A percentile compares a stretch with the other conserved stretches of the same genome.
phyloP scores from a whole-genome alignment of 2,329 filamentous ascomycete genomes.

The Penicillium sp. region DNA sequence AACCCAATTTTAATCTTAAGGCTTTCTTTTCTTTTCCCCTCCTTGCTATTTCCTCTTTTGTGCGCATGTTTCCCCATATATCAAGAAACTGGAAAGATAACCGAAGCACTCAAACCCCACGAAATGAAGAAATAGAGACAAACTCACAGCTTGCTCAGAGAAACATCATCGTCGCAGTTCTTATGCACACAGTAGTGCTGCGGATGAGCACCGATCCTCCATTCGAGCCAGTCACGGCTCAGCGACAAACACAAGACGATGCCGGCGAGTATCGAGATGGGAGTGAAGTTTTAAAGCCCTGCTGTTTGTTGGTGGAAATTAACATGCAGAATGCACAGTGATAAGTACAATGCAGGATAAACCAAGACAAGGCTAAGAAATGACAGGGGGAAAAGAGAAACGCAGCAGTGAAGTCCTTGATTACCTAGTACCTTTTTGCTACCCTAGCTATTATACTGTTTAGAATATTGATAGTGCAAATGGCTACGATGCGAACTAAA shows the following conservation, averaged over 20 bases:
- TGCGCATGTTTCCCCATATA: background rate
- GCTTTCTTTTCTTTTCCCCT: background rate
- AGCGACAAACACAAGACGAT: background rate
- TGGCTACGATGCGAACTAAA: no score
- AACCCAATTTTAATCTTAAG: background rate
- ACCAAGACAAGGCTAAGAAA: background rate
- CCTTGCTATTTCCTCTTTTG: background rate
- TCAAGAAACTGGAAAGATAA: background rate
- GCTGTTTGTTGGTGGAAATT: background rate
- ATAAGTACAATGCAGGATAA: background rate
- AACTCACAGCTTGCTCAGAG: conserved; percentile 58
- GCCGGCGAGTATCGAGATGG: background rate
- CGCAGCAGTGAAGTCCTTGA: background rate
- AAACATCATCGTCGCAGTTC: conserved; percentile 59
- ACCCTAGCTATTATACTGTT: no score
- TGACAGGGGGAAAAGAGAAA: background rate
- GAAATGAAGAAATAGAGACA: background rate
- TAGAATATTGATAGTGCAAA: no score
- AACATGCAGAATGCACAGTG: background rate
- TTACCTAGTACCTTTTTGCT: no score
- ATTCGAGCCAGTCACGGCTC: background rate
- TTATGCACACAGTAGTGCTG: background rate
- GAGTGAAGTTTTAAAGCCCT: background rate
- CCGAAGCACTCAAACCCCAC: background rate
- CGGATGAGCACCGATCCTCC: no score